Percentiles rank a stretch among this genome's conserved stretches.
These are phyloP conservation scores for Graphilbum sp. DNA, from an alignment of 2,329 filamentous ascomycete species.

Conservation along the genomic window DNA sequence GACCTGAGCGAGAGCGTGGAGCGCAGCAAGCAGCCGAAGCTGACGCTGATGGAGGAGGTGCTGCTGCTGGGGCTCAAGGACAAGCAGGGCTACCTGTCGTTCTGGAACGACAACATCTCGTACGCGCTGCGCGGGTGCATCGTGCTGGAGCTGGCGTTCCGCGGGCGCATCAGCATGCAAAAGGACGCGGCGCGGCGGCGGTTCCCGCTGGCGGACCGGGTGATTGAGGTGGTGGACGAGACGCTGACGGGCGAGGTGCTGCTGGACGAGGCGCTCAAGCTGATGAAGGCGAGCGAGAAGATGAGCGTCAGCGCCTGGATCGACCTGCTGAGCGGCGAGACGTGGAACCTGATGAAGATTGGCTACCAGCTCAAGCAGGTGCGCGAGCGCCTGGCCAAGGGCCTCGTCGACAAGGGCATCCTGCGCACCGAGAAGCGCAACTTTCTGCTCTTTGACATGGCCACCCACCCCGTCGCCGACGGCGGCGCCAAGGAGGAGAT, in stretches of 20 bases:
- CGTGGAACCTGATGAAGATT: conserved; percentile 99
- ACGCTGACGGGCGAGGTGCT: conserved; percentile 92
- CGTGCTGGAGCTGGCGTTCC: conserved; percentile 90
- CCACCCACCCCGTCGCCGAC: conserved; percentile 92
- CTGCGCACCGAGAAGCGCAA: conserved; percentile 97
- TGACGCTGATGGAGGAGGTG: conserved; percentile 98
- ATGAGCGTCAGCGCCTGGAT: conserved; percentile 99
- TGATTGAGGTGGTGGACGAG: conserved; percentile 95
- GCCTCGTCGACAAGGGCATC: conserved; percentile 96
- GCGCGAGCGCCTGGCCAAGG: conserved; percentile 90
- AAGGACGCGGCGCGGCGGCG: conserved; percentile 84
- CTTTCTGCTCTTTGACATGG: conserved; percentile 99
- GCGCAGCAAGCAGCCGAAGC: conserved; percentile 91
- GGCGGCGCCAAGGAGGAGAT: conserved; percentile 97
- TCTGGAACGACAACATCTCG: conserved; percentile 99
- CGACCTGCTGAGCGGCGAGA: conserved; percentile 97
- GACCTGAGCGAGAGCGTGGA: conserved; percentile 96
- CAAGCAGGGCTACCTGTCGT: conserved; percentile 98
- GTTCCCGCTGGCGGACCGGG: conserved; percentile 79
- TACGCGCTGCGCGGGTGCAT: conserved; percentile 96
- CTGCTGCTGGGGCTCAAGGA: conserved; percentile 91
- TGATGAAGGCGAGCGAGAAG: conserved; percentile 99
- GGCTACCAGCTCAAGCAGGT: conserved; percentile 99
- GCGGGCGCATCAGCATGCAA: conserved; percentile 95
- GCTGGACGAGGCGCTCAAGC: conserved; percentile 93